Evolutionary conservation across 208 protist species (phyloP).

Genomic region (Porcisia hertigi): DNA sequence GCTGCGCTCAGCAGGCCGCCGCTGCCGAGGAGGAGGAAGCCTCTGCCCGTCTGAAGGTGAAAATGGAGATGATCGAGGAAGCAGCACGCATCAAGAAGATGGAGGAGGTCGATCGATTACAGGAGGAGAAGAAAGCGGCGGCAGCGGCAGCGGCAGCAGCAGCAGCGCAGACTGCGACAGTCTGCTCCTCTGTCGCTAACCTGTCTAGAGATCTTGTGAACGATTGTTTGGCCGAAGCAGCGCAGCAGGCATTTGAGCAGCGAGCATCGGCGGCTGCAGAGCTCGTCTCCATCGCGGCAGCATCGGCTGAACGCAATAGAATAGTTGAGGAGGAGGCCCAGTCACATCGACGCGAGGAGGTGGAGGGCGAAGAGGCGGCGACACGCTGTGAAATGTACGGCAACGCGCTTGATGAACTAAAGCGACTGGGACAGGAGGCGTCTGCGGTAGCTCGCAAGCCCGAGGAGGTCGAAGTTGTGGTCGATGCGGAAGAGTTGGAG

Average conservation of each 20-base stretch:
- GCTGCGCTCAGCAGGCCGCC: background rate
- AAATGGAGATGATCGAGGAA: background rate
- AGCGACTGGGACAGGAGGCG: background rate
- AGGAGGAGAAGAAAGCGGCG: background rate
- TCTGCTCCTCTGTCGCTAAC: background rate
- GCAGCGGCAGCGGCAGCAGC: background rate
- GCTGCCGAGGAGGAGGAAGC: background rate
- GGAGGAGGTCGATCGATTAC: background rate
- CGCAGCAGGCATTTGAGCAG: background rate
- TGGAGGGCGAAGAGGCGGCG: background rate
- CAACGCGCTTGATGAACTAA: background rate
- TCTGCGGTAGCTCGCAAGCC: background rate
- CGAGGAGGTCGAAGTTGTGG: background rate
- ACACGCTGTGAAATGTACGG: background rate
- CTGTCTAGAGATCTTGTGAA: background rate
- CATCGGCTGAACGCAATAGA: background rate
- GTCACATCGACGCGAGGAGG: background rate
- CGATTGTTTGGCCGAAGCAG: constrained; percentile 2
- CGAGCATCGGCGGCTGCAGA: background rate
- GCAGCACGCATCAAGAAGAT: background rate
- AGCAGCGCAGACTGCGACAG: background rate
- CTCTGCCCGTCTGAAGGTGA: background rate
- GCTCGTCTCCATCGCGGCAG: too few relatives aligned
- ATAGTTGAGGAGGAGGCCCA: background rate
- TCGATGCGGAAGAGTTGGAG: too few relatives aligned